These are phyloP conservation scores for Nitzschia putrida DNA, from an alignment of 108 stramenopile genomes.

Conservation along the genomic window DNA sequence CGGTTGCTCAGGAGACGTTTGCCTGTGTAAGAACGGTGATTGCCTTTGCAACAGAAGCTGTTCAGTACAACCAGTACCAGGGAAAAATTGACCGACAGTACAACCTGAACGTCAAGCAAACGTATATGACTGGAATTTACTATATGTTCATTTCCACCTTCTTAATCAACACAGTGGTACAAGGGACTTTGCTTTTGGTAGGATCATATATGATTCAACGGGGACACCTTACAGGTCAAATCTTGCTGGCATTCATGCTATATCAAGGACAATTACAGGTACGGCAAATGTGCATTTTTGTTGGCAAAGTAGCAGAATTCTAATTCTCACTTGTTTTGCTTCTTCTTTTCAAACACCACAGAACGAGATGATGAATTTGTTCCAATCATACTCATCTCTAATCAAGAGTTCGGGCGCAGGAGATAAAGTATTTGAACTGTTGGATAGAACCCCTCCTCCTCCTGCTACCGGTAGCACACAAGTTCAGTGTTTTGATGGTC, in stretches of 20 bases:
- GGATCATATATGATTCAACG: slow-evolving; percentile 69
- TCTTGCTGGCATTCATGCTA: slow-evolving; percentile 95
- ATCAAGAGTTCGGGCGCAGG: slow-evolving; percentile 92
- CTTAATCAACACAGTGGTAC: slow-evolving; percentile 87
- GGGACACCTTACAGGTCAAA: slow-evolving; percentile 58
- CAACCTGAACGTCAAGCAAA: slow-evolving; percentile 73
- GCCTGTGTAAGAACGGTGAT: slow-evolving; percentile 83
- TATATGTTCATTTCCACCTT: slow-evolving; percentile 90
- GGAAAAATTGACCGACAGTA: slow-evolving; percentile 73
- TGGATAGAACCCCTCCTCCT: slow-evolving; percentile 72
- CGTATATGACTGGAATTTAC: slow-evolving; percentile 82
- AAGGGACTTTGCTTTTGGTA: slow-evolving; percentile 69
- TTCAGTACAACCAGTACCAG: slow-evolving; percentile 67
- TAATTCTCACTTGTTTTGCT: no score
- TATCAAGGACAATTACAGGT: slow-evolving; percentile 89
- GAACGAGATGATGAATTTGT: slow-evolving; percentile 87
- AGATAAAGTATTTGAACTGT: slow-evolving; percentile 87
- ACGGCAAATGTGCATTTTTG: not conserved
- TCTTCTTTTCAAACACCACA: slow-evolving; percentile 1
- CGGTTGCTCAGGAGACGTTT: slow-evolving; percentile 81
- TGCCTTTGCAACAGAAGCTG: slow-evolving; percentile 75
- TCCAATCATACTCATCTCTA: slow-evolving; percentile 86
- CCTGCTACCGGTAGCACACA: slow-evolving; percentile 67
- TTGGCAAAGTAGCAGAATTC: no score
- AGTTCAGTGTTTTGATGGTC: slow-evolving; percentile 23